These are phyloP conservation scores for Geoglossum glabrum DNA, from an alignment of 495 filamentous ascomycete species.

Conservation along the genomic window DNA sequence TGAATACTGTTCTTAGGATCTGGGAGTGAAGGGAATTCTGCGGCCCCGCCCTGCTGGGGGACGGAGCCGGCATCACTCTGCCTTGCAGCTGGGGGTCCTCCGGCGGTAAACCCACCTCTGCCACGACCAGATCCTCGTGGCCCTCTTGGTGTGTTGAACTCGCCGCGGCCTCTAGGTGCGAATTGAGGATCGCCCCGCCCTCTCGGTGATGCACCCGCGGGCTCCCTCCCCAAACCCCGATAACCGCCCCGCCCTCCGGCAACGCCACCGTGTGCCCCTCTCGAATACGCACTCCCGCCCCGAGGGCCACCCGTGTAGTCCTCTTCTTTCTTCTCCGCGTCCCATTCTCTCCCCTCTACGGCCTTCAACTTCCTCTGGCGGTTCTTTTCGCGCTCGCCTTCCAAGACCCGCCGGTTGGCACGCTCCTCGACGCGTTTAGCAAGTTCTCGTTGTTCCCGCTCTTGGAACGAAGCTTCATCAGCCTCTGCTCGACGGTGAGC, in stretches of 20 bases:
- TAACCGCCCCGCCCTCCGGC: conserved; percentile 1
- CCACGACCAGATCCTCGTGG: conserved; percentile 10
- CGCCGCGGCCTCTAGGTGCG: background rate
- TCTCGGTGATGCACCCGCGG: background rate
- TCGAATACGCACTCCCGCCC: conserved; percentile 24
- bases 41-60: background rate
- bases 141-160: background rate
- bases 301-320: conserved; percentile 24
- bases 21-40: background rate
- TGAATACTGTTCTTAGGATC: background rate
- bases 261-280: conserved; percentile 43
- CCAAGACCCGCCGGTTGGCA: conserved; percentile 36
- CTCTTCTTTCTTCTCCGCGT: conserved; percentile 49
- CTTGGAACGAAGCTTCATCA: conserved; percentile 44
- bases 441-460: conserved; percentile 37
- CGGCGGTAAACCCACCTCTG: background rate
- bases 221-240: background rate
- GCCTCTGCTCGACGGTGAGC: conserved; percentile 47
- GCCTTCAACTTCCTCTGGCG: conserved; percentile 48
- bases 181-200: conserved; percentile 7
- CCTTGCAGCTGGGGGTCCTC: background rate
- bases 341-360: conserved; percentile 51
- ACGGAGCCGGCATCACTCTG: background rate
- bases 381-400: conserved; percentile 52
- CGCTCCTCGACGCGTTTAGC: conserved; percentile 36